Evolutionary conservation across 2,329 filamentous ascomycete genomes (phyloP), one percentile per base, ranked within the genome.

Genomic region (Cladophialophora carrionii): DNA sequence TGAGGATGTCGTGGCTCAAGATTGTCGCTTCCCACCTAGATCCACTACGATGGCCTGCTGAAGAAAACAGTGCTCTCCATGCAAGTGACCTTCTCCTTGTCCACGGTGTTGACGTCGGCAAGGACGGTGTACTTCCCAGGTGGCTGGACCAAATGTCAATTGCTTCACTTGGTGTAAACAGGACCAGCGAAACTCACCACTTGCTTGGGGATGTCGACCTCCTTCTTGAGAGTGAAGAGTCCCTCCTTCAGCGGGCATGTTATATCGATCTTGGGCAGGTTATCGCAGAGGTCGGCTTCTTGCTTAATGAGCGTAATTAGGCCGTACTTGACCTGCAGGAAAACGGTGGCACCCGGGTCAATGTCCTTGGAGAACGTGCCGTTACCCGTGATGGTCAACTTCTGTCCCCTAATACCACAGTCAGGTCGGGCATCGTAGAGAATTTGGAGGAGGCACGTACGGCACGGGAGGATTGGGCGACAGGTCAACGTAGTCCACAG

Each of bases 311-410:
- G 85, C 62, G 88, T 90, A 78, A 99, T 97, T 71, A 96, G 83
- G 66, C 94, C 94, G 78, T 96, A 97, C 81, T 96, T 97, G 80
- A 99, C 94, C 71, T 88, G 85, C 48, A 99, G 78, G 55, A 89
- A 83, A 68, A 97, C 89, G 73, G 90, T 91, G 66, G 94, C 91
- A 64, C 92, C 94, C 64, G 92, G 77, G 62, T 87, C 85, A 70
- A 99, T 87, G 58, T 83, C 79, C 74, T 96, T 79, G 71, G 84
- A 84, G 69, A 98, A 85, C n/a, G 81, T 86, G 63, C 94, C 95
- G 34, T 80, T 83, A 54, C 93, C 95, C 70, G 87, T 86, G 81
- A 99, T 96, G 65, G 84, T 82, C 61, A 99, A 88, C 22, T 85
- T 85, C 72, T 87, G 71, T 73, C 94, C 95, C 75, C 95, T 98